phyloP scores from a whole-genome alignment of 1,284 basidiomycete species.

The Ustilago trichophora region DNA sequence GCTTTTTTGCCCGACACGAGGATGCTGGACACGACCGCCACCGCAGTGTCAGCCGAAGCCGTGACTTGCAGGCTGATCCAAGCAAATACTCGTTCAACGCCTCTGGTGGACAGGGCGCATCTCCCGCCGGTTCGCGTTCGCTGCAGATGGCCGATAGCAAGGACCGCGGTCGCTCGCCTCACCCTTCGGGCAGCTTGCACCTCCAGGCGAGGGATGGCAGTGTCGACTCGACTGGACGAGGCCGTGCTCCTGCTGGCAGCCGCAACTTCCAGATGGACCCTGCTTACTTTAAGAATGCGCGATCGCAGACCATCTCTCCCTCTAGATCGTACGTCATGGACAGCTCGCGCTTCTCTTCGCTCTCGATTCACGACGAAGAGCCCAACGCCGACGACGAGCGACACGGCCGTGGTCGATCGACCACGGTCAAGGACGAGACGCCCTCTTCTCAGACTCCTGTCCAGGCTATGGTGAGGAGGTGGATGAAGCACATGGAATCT shows the following conservation, averaged over 20 bases:
- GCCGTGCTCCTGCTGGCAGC: conserved; percentile 39
- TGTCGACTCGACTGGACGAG: conserved; percentile 42
- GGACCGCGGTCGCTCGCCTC: conserved; percentile 44
- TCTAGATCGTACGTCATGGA: conserved; percentile 57
- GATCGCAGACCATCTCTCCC: conserved; percentile 53
- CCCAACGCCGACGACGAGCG: conserved; percentile 20
- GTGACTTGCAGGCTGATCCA: conserved; percentile 43
- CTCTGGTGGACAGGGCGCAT: conserved; percentile 10
- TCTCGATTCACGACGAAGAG: conserved; percentile 48
- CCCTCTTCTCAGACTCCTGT: conserved; percentile 67
- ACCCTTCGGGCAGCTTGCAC: conserved; percentile 37
- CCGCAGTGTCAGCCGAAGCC: conserved; percentile 39
- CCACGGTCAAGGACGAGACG: conserved; percentile 43
- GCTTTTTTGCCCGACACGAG: conserved; percentile 70
- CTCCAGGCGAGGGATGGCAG: conserved; percentile 51
- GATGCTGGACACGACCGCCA: conserved; percentile 34
- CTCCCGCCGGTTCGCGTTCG: conserved; percentile 32
- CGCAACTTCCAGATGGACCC: conserved; percentile 56
- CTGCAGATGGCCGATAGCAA: conserved; percentile 39
- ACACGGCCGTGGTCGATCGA: conserved; percentile 42
- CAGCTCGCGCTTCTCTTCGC: conserved; percentile 48
- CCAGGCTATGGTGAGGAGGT: conserved; percentile 75
- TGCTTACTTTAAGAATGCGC: conserved; percentile 55
- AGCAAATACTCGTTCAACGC: conserved; percentile 39
- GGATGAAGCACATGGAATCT: conserved; percentile 76